These are phyloP conservation scores for Thermothielavioides terrestris DNA, from an alignment of 495 filamentous ascomycete genomes.

Conservation along the genomic window DNA sequence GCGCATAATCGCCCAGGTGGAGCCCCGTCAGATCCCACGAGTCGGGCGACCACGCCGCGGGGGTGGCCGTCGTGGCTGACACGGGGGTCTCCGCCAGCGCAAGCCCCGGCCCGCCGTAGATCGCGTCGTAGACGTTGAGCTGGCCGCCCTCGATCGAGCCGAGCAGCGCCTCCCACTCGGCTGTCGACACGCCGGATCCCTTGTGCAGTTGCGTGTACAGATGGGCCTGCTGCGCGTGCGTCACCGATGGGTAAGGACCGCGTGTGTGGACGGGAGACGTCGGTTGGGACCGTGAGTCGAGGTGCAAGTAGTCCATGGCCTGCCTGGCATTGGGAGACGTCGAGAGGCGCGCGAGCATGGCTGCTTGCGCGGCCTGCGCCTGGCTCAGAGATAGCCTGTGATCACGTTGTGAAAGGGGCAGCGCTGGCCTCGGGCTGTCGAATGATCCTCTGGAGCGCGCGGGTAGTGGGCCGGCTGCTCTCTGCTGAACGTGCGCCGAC, in stretches of 20 bases:
- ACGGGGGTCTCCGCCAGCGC: constrained; percentile 32
- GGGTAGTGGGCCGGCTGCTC: constrained; percentile 24
- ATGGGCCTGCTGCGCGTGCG: constrained; percentile 19
- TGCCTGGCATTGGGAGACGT: constrained; percentile 22
- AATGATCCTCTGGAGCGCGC: constrained; percentile 34
- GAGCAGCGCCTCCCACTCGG: constrained; percentile 73
- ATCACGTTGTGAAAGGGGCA: constrained; percentile 28
- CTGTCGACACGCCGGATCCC: constrained; percentile 39
- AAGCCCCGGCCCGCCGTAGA: constrained; percentile 62
- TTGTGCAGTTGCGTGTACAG: constrained; percentile 24
- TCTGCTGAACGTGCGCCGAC: constrained; percentile 14
- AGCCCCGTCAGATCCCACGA: constrained; percentile 45
- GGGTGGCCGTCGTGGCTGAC: constrained; percentile 19
- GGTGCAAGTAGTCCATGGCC: constrained; percentile 35
- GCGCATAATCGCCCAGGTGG: constrained; percentile 38
- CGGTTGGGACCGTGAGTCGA: constrained; percentile 30
- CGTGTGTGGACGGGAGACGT: constrained; percentile 29
- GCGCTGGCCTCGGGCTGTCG: constrained; percentile 27
- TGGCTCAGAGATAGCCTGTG: constrained; percentile 37
- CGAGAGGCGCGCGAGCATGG: constrained; percentile 24
- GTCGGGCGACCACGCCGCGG: constrained; percentile 44
- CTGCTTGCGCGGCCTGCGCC: constrained; percentile 22
- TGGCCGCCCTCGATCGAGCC: constrained; percentile 68
- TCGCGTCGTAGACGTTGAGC: constrained; percentile 74
- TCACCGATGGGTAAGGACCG: constrained; percentile 16